Percentiles rank a stretch among this genome's conserved stretches.
phyloP scores from a whole-genome alignment of 108 stramenopile species.

The Nitzschia sp. region DNA sequence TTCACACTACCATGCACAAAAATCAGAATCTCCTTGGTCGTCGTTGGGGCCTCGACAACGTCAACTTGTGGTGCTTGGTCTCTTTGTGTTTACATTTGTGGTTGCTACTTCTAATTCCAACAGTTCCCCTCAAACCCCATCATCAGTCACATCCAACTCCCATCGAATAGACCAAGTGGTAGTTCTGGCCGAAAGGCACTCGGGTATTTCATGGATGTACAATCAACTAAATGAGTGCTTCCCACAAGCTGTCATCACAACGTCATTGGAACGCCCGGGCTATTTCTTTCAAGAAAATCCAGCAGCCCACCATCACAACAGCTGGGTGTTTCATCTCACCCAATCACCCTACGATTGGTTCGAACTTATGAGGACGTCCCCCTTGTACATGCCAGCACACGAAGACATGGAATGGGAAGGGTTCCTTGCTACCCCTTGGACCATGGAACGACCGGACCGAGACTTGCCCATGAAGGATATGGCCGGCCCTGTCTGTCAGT shows the following conservation, averaged over 20 bases:
- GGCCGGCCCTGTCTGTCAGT: slow-evolving; percentile 30
- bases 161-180: slow-evolving; percentile 37
- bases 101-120: background rate
- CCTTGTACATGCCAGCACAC: slow-evolving; percentile 45
- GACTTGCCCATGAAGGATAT: slow-evolving; percentile 23
- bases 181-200: slow-evolving; percentile 56
- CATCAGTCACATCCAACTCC: background rate
- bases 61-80: background rate
- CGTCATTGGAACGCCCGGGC: slow-evolving; percentile 41
- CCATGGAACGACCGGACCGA: slow-evolving; percentile 40
- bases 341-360: slow-evolving; percentile 57
- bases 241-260: slow-evolving; percentile 31
- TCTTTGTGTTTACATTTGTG: slow-evolving; percentile 1
- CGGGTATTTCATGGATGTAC: slow-evolving; percentile 50
- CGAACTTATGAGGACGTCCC: slow-evolving; percentile 52
- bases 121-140: background rate
- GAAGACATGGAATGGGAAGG: slow-evolving; percentile 45
- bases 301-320: slow-evolving; percentile 1
- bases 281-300: slow-evolving; percentile 53
- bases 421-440: slow-evolving; percentile 52
- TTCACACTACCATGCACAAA: background rate
- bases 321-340: slow-evolving; percentile 44
- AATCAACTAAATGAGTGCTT: slow-evolving; percentile 44
- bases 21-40: background rate
- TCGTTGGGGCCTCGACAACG: background rate